These are phyloP conservation scores for Aspergillus costaricaensis DNA, from an alignment of 2,329 filamentous ascomycete genomes.

Conservation along the genomic window DNA sequence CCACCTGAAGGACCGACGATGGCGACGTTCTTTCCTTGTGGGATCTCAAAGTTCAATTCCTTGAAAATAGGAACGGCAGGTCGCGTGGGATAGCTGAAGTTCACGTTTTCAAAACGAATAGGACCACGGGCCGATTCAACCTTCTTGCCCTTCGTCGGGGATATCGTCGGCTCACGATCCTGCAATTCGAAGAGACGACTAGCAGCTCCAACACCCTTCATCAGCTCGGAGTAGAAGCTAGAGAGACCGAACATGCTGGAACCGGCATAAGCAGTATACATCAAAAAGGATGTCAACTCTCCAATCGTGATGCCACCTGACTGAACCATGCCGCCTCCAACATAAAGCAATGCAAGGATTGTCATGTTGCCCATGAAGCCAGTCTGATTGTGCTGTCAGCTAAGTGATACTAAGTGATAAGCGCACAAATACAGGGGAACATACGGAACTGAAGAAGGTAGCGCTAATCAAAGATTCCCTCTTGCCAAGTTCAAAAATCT, in stretches of 20 bases:
- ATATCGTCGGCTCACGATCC: conserved; percentile 82
- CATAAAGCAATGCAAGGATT: conserved; percentile 84
- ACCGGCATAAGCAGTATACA: conserved; percentile 89
- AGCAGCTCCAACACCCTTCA: conserved; percentile 98
- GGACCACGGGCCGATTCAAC: conserved; percentile 83
- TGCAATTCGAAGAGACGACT: conserved; percentile 94
- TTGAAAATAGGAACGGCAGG: conserved; percentile 92
- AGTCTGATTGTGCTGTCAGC: conserved; percentile 57
- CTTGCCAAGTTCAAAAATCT: conserved; percentile 86
- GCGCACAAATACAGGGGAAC: conserved; percentile 19
- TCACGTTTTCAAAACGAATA: conserved; percentile 83
- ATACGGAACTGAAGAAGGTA: conserved; percentile 74
- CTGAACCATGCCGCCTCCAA: conserved; percentile 87
- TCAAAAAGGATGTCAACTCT: conserved; percentile 93
- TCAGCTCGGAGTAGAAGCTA: conserved; percentile 95
- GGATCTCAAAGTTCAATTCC: conserved; percentile 84
- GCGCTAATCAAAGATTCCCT: conserved; percentile 85
- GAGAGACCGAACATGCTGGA: conserved; percentile 92
- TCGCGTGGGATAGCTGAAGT: conserved; percentile 89
- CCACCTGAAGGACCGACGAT: conserved; percentile 96
- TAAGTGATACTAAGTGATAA: not conserved
- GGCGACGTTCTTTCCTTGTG: conserved; percentile 89
- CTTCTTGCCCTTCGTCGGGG: conserved; percentile 76
- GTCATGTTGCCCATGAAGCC: conserved; percentile 97
- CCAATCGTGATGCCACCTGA: conserved; percentile 84